These are phyloP conservation scores for Tylopilus rubrobrunneus DNA, from an alignment of 768 basidiomycete species.

Conservation along the genomic window DNA sequence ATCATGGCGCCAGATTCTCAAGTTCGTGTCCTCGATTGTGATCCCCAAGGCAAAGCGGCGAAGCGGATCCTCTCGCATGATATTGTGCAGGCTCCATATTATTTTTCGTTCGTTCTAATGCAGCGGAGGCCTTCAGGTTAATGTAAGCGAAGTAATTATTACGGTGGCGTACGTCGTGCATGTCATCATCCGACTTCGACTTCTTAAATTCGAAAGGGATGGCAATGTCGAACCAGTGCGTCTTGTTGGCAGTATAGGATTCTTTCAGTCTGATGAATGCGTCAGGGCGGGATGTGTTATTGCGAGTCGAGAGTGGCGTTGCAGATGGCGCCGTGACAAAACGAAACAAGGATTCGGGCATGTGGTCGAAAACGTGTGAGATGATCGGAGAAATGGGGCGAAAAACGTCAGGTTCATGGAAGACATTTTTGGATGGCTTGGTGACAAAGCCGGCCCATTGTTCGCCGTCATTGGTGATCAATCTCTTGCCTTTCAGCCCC, in stretches of 20 bases:
- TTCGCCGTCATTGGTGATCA: not conserved
- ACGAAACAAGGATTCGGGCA: not conserved
- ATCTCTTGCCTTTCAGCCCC: not conserved
- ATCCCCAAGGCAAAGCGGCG: too few relatives aligned
- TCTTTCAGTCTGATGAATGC: not conserved
- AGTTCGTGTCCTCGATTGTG: too few relatives aligned
- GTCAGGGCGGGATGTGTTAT: constrained; percentile 4
- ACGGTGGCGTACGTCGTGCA: not conserved
- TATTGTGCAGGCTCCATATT: constrained; percentile 25
- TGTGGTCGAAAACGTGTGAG: not conserved
- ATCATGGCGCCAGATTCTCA: too few relatives aligned
- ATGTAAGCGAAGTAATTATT: not conserved
- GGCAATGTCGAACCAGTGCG: constrained; percentile 9
- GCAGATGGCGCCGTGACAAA: too few relatives aligned
- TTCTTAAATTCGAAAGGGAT: constrained; percentile 7
- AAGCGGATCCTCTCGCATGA: constrained; percentile 27
- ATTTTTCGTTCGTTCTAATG: constrained; percentile 18
- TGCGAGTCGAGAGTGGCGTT: not conserved
- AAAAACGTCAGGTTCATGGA: not conserved
- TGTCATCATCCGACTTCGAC: not conserved
- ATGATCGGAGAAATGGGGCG: not conserved
- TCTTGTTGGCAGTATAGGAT: not conserved
- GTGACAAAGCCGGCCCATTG: not conserved
- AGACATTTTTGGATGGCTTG: not conserved
- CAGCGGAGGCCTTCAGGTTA: not conserved